A percentile compares a stretch with the other conserved stretches of the same genome.
Evolutionary conservation across 768 basidiomycete genomes (phyloP).

Genomic region (Amanita subjunquillea): DNA sequence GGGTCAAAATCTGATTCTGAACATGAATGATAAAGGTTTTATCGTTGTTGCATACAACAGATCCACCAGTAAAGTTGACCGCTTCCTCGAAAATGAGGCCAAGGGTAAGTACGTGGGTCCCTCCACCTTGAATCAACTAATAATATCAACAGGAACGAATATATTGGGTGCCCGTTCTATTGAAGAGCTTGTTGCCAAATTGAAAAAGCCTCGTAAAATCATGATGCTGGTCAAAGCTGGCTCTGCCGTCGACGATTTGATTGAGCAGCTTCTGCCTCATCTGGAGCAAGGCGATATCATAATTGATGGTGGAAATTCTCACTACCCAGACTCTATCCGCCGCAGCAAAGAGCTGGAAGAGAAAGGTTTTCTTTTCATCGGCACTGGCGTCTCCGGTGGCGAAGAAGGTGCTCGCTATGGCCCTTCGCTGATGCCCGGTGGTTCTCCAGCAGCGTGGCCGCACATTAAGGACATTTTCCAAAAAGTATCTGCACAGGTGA

Average conservation of each 20-base stretch:
- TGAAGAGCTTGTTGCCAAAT: slow-evolving; percentile 82
- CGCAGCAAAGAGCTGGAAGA: slow-evolving; percentile 86
- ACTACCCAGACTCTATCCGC: slow-evolving; percentile 97
- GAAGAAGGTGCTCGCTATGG: slow-evolving; percentile 98
- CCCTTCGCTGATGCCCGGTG: slow-evolving; percentile 99
- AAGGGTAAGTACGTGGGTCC: slow-evolving; percentile 55
- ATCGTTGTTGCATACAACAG: slow-evolving; percentile 96
- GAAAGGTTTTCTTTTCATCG: slow-evolving; percentile 95
- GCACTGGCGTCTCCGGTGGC: slow-evolving; percentile 97
- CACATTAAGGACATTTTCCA: slow-evolving; percentile 98
- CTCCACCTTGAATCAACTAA: not conserved
- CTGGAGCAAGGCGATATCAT: slow-evolving; percentile 97
- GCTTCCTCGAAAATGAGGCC: slow-evolving; percentile 93
- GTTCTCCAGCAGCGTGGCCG: slow-evolving; percentile 89
- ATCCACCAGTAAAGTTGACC: slow-evolving; percentile 91
- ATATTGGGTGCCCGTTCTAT: slow-evolving; percentile 92
- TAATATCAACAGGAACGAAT: slow-evolving; percentile 64
- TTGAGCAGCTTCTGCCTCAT: slow-evolving; percentile 76
- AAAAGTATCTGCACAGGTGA: slow-evolving; percentile 89
- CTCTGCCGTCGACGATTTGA: slow-evolving; percentile 91
- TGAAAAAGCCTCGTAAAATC: slow-evolving; percentile 94
- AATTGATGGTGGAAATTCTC: slow-evolving; percentile 99
- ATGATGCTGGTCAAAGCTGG: slow-evolving; percentile 99
- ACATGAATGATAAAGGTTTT: slow-evolving; percentile 99
- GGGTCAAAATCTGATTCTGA: slow-evolving; percentile 96